Evolutionary conservation across 495 filamentous ascomycete genomes (phyloP), one percentile per base, ranked within the genome.

Genomic region (Daldinia decipiens): DNA sequence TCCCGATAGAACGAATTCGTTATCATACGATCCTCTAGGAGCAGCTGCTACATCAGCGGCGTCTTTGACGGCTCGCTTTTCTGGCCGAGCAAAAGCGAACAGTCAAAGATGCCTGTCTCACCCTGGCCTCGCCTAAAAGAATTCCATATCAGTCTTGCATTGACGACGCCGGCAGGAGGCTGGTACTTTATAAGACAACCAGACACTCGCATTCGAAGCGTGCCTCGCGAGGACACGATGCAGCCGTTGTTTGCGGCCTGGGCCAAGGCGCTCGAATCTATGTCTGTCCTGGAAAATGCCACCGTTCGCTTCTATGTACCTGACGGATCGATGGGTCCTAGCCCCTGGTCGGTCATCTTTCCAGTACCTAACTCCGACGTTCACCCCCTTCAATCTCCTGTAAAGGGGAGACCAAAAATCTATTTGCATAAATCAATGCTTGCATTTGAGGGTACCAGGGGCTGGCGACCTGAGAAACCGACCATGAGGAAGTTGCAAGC

Each of bases 171-270:
- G 5, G 4, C 19, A 4, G 62, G 40, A 17, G 38, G 11, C 2
- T 38, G 36, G 52, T 65, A 57, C 52, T 57, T 57, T 7, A n/a
- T 9, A 9, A 15, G 39, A 0, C 11, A 13, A 13, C 32, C n/a
- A 12, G 50, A 53, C 4, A 29, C 0, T 29, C 0, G 3, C 5
- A 15, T 31, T 19, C 24, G 15, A 15, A 55, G 32, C 47, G 1
- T 39, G 3, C 60, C 60, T 6, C 6, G 24, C 24, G 21, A 63
- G 0, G 60, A 63, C 6, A 63, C 47, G 21, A 5, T 54, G 60
- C 50, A 55, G 60, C 60, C 60, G 5, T 27, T 63, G 1, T 63
- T 63, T n/a, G 11, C 13, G 36, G 39, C 32, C 36, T 63, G 60
- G 60, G 50, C 60, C 7, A 31, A 54, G 21, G 60, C 50, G 15